phyloP scores from a whole-genome alignment of 805 yeast species.

The Brettanomyces nanus region DNA sequence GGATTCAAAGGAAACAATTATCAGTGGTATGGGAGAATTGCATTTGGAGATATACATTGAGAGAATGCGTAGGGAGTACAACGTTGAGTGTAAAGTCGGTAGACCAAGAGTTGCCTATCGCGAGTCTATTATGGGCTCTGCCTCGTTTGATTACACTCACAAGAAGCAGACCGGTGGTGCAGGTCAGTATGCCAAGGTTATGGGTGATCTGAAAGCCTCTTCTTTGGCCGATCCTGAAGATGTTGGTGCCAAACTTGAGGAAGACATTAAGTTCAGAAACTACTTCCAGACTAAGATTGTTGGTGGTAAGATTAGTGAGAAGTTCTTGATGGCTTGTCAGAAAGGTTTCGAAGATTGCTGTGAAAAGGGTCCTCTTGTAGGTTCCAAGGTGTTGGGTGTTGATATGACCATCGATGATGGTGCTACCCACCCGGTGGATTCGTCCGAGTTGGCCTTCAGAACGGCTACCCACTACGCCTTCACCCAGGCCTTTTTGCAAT shows the following conservation, averaged over 20 bases:
- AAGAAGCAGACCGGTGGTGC: constrained; percentile 99
- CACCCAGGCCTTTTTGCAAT: constrained; percentile 77
- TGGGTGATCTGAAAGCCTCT: constrained; percentile 57
- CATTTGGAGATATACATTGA: constrained; percentile 97
- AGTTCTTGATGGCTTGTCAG: constrained; percentile 86
- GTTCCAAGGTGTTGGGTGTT: constrained; percentile 88
- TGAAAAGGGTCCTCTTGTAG: constrained; percentile 94
- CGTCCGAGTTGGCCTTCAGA: constrained; percentile 91
- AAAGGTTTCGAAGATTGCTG: constrained; percentile 93
- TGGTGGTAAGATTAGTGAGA: constrained; percentile 96
- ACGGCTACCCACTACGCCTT: constrained; percentile 90
- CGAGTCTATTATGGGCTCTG: constrained; percentile 71
- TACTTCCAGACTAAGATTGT: constrained; percentile 80
- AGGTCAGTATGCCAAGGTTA: constrained; percentile 96
- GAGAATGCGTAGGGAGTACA: constrained; percentile 96
- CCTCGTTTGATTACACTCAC: constrained; percentile 87
- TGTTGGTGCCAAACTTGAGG: constrained; percentile 21
- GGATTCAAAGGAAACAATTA: constrained; percentile 89
- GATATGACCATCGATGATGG: constrained; percentile 95
- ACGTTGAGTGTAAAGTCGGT: constrained; percentile 92
- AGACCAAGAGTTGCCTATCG: constrained; percentile 97
- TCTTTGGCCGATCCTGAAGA: constrained; percentile 46
- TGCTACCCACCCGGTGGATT: constrained; percentile 94
- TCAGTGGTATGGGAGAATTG: constrained; percentile 97
- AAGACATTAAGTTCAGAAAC: constrained; percentile 39